Percentiles rank a stretch among this genome's conserved stretches.
phyloP scores from a whole-genome alignment of 1,139 yeast species.

The Geotrichum phurueaensis region DNA sequence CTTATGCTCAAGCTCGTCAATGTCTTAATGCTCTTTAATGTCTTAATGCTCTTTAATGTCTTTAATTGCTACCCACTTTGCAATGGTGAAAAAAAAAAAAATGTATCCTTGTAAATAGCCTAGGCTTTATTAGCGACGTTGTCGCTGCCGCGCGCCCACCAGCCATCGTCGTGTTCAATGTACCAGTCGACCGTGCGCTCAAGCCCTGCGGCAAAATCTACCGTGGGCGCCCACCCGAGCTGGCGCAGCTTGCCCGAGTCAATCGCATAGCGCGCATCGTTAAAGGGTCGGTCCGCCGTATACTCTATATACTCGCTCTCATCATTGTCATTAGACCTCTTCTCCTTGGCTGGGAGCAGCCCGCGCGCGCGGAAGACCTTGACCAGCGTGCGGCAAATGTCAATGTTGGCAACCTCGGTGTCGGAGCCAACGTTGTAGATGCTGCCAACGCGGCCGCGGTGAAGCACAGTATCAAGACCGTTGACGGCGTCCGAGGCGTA shows the following conservation, averaged over 20 bases:
- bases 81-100: too few species aligned
- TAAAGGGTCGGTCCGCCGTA: conserved; percentile 47
- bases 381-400: conserved; percentile 31
- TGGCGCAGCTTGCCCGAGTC: conserved; percentile 36
- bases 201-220: conserved; percentile 39
- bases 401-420: conserved; percentile 42
- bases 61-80: too few species aligned
- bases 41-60: too few species aligned
- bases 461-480: conserved; percentile 40
- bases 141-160: conserved; percentile 12
- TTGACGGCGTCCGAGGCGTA: conserved; percentile 46
- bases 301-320: conserved; percentile 31
- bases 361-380: conserved; percentile 30
- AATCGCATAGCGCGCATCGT: conserved; percentile 46
- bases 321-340: too few species aligned
- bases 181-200: conserved; percentile 37
- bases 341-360: conserved; percentile 27
- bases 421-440: conserved; percentile 48
- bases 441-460: conserved; percentile 35
- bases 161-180: conserved; percentile 23
- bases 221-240: conserved; percentile 48
- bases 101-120: too few species aligned
- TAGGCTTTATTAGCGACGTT: too few species aligned
- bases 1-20: too few species aligned
- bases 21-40: too few species aligned